phyloP scores from a whole-genome alignment of 805 yeast genomes.

The Monosporozyma siamensis region DNA sequence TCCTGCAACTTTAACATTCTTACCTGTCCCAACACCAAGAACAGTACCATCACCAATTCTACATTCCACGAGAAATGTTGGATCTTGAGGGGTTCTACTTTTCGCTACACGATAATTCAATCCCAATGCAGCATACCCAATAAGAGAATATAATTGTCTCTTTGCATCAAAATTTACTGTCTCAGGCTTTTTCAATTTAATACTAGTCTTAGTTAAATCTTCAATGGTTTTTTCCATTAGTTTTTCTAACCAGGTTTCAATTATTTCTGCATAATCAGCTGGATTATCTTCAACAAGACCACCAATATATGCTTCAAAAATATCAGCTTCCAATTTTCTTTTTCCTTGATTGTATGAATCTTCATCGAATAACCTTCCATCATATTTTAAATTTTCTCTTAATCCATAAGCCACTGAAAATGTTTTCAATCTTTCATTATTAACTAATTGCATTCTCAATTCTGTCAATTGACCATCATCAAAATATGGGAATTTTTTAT shows the following conservation, averaged over 20 bases:
- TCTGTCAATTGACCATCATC: conserved; percentile 75
- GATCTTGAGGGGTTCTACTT: conserved; percentile 29
- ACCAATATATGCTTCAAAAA: conserved; percentile 90
- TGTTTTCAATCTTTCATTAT: conserved; percentile 59
- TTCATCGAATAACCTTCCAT: conserved; percentile 32
- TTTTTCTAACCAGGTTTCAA: conserved; percentile 48
- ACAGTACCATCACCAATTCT: conserved; percentile 49
- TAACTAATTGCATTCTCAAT: conserved; percentile 60
- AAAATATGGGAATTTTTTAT: conserved; percentile 53
- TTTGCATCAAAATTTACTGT: conserved; percentile 59
- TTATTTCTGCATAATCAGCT: conserved; percentile 36
- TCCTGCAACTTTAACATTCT: conserved; percentile 69
- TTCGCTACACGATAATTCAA: conserved; percentile 47
- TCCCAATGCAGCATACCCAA: conserved; percentile 64
- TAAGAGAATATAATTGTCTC: conserved; percentile 61
- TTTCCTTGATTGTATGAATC: conserved; percentile 39
- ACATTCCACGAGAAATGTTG: conserved; percentile 53
- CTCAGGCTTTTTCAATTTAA: conserved; percentile 26
- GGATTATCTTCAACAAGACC: conserved; percentile 56
- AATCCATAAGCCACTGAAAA: conserved; percentile 65
- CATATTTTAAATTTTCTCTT: conserved; percentile 44
- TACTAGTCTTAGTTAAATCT: conserved; percentile 15
- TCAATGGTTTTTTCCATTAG: conserved; percentile 41
- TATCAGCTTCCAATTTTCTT: conserved; percentile 74
- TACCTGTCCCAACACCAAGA: conserved; percentile 66